phyloP scores from a whole-genome alignment of 192 early-diverging fungal species.

The Gryganskiella cystojenkinii region DNA sequence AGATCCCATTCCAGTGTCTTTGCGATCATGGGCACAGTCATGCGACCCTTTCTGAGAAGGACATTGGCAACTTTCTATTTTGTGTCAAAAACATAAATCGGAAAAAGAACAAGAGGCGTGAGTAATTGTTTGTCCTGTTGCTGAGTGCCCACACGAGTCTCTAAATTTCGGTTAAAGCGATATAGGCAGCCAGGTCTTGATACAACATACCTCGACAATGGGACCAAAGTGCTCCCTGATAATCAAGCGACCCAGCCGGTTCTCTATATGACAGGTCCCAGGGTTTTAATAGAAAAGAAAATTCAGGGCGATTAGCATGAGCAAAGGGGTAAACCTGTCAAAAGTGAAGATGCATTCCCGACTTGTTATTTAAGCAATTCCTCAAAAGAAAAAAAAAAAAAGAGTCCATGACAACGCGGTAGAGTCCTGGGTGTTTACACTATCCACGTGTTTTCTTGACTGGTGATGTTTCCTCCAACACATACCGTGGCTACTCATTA shows the following conservation, averaged over 20 bases:
- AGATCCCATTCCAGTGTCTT: conserved; percentile 59
- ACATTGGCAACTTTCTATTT: conserved; percentile 69
- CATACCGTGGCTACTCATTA: no score
- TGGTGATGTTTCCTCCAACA: no score
- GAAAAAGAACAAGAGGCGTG: neutral
- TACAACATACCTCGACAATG: conserved; percentile 69
- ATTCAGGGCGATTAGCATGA: neutral
- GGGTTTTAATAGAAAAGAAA: neutral
- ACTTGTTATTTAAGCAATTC: no score
- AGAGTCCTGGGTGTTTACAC: no score
- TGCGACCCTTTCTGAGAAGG: conserved; percentile 74
- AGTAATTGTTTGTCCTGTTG: neutral
- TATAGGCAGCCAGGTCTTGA: neutral
- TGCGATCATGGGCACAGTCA: conserved; percentile 64
- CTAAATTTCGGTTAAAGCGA: neutral
- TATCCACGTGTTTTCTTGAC: no score
- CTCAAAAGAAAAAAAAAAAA: no score
- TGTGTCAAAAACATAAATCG: conserved; percentile 1
- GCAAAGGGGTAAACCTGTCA: no score
- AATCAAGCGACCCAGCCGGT: conserved; percentile 59
- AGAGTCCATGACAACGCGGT: no score
- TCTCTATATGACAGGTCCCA: no score
- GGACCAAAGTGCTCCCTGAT: conserved; percentile 84
- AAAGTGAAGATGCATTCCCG: no score
- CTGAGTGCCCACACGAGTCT: no score